These are phyloP conservation scores for Yamadazyma pseudoaaseri DNA, from an alignment of 1,139 yeast species.

Conservation along the genomic window DNA sequence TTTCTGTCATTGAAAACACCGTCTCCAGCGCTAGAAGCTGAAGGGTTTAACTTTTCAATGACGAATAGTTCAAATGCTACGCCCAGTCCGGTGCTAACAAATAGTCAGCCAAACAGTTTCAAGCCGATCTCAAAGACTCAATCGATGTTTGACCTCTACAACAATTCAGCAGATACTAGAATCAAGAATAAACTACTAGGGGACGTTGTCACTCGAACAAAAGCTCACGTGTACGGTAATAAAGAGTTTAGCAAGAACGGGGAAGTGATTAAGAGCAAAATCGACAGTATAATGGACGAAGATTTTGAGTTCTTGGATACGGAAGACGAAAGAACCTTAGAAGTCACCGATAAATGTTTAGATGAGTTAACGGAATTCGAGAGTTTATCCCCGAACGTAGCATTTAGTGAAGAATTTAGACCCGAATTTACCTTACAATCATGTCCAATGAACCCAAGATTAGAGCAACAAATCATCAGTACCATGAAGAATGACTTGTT, in stretches of 20 bases:
- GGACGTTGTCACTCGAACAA: constrained; percentile 12
- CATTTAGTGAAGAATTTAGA: constrained; percentile 51
- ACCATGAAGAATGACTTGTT: constrained; percentile 58
- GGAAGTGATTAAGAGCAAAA: constrained; percentile 24
- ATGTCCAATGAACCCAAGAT: constrained; percentile 48
- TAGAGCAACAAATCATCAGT: constrained; percentile 49
- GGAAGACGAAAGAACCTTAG: constrained; percentile 6
- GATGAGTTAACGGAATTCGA: constrained; percentile 17
- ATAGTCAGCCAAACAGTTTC: constrained; percentile 1
- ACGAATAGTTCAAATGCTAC: constrained; percentile 5
- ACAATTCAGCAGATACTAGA: constrained; percentile 5
- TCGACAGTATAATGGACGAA: constrained; percentile 28
- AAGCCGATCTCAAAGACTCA: constrained; percentile 33
- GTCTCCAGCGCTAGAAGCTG: constrained; percentile 47
- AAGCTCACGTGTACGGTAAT: constrained; percentile 13
- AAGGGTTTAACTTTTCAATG: constrained; percentile 38
- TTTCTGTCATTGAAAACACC: constrained; percentile 41
- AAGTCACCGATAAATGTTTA: constrained; percentile 3
- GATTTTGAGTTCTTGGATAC: constrained; percentile 1
- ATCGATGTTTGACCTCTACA: constrained; percentile 36
- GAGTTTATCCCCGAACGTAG: constrained; percentile 41
- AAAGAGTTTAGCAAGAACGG: constrained; percentile 24
- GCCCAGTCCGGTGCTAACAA: constrained; percentile 8
- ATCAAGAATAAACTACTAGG: constrained; percentile 9
- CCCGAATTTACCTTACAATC: constrained; percentile 52